Evolutionary conservation across 768 basidiomycete species (phyloP), one percentile per base, ranked within the genome.

Genomic region (Clavaria fumosa): DNA sequence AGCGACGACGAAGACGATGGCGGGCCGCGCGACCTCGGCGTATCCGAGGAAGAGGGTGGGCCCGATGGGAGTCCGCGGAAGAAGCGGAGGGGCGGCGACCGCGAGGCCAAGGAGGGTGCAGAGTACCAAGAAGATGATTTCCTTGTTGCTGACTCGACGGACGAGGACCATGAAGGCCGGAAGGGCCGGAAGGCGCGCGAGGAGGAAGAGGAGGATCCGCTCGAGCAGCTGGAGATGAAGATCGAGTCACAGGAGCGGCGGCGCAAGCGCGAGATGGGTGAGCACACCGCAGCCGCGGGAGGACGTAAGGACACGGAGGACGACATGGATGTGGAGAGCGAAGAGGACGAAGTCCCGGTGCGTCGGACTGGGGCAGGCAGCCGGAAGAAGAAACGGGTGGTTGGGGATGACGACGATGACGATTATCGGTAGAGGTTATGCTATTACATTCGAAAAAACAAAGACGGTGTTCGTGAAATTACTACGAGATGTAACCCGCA

Each of bases 61-160:
- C 57, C 60, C 17, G 53, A 53, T 33, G 44, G 51, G 18, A 53
- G 58, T 6, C 60, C 61, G 34, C 67, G 63, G 39, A 47, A 52
- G 38, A 70, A 73, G 54, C 60, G 66, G 45, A 70, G 70, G 51
- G 48, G 49, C 36, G 50, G 51, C 44, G 54, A 53, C 10, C 57
- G 61, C n/a, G 62, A 64, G 9, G 67, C 67, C 38, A 69, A 67
- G 37, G 64, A 72, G 30, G 63, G 64, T 4, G 72, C 71, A 15
- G 64, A 84, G 30, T 88, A 88, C 46, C 78, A 83, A 51, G 73
- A 78, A 41, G 84, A 89, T 51, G 84, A 84, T 48, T 89, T 89
- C 48, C 62, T 89, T 20, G 85, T 86, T 7, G 75, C 78, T 10
- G 83, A 85, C 46, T 65, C 69, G 15, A 75, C 74, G 12, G 82